These are phyloP conservation scores for Lizonia empirigonia DNA, from an alignment of 2,329 filamentous ascomycete species.

Conservation along the genomic window DNA sequence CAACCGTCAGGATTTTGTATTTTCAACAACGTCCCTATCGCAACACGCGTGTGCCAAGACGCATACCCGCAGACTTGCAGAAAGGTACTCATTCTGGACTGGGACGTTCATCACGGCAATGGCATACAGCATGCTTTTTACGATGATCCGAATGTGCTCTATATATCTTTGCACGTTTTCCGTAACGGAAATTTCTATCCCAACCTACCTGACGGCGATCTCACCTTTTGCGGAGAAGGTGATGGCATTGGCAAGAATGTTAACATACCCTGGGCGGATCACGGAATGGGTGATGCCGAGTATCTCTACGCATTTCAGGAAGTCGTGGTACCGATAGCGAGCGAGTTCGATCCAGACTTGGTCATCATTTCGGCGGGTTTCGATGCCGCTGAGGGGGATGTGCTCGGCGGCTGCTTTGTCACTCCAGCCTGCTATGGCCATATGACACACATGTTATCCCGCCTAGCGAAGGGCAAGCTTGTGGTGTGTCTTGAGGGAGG, in stretches of 20 bases:
- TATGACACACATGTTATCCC: slow-evolving; percentile 99
- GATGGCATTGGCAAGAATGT: slow-evolving; percentile 67
- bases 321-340: slow-evolving; percentile 93
- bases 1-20: slow-evolving; percentile 92
- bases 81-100: slow-evolving; percentile 92
- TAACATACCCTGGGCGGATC: slow-evolving; percentile 71
- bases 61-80: slow-evolving; percentile 80
- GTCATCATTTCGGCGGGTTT: slow-evolving; percentile 97
- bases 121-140: slow-evolving; percentile 97
- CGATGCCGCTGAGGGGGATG: slow-evolving; percentile 91
- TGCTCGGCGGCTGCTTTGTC: slow-evolving; percentile 90
- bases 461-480: slow-evolving; percentile 84
- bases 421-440: slow-evolving; percentile 91
- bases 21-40: slow-evolving; percentile 97
- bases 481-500: slow-evolving; percentile 94
- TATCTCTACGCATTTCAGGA: slow-evolving; percentile 97
- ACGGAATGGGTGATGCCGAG: slow-evolving; percentile 91
- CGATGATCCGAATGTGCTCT: slow-evolving; percentile 89
- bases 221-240: slow-evolving; percentile 64
- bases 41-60: slow-evolving; percentile 82
- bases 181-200: slow-evolving; percentile 86
- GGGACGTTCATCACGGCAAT: slow-evolving; percentile 82
- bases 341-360: slow-evolving; percentile 90
- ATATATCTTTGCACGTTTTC: slow-evolving; percentile 93
- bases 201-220: slow-evolving; percentile 62